Percentiles rank a stretch among this genome's conserved stretches.
These are phyloP conservation scores for Globisporangium parvum DNA, from an alignment of 352 stramenopile genomes.

Conservation along the genomic window DNA sequence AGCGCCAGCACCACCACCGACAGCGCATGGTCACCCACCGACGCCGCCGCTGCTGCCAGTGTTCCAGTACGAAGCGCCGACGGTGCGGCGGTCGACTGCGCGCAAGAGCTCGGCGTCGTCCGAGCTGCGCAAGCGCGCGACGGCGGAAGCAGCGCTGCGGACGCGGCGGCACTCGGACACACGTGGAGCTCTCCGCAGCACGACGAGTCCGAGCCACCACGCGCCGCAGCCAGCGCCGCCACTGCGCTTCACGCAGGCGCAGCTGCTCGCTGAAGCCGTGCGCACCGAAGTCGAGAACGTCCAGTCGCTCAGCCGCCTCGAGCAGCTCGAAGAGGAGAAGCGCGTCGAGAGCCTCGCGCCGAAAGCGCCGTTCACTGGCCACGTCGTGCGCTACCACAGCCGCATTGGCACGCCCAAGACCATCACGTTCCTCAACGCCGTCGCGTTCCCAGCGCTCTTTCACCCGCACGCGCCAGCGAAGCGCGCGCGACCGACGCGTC, in stretches of 20 bases:
- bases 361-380: slow-evolving; percentile 64
- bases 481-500: slow-evolving; percentile 30
- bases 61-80: slow-evolving; percentile 32
- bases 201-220: too few relatives aligned
- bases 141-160: slow-evolving; percentile 46
- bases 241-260: slow-evolving; percentile 42
- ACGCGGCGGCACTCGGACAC: slow-evolving; percentile 11
- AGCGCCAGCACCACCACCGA: background rate
- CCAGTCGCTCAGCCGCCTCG: slow-evolving; percentile 69
- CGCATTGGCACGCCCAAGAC: slow-evolving; percentile 55
- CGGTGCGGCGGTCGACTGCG: slow-evolving; percentile 50
- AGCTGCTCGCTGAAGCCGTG: slow-evolving; percentile 70
- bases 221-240: slow-evolving; percentile 8
- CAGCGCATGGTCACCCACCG: background rate
- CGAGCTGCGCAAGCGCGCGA: slow-evolving; percentile 47
- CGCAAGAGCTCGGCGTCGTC: slow-evolving; percentile 56
- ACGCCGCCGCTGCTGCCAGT: slow-evolving; percentile 1
- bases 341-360: slow-evolving; percentile 55
- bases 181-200: background rate
- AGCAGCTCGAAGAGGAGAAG: slow-evolving; percentile 82
- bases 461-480: slow-evolving; percentile 56
- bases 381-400: slow-evolving; percentile 67
- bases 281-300: slow-evolving; percentile 73
- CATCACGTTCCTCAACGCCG: slow-evolving; percentile 77
- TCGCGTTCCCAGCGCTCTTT: slow-evolving; percentile 63